Conservation (phyloP, 169 alveolate species). For the Plasmodium inui region DNA sequence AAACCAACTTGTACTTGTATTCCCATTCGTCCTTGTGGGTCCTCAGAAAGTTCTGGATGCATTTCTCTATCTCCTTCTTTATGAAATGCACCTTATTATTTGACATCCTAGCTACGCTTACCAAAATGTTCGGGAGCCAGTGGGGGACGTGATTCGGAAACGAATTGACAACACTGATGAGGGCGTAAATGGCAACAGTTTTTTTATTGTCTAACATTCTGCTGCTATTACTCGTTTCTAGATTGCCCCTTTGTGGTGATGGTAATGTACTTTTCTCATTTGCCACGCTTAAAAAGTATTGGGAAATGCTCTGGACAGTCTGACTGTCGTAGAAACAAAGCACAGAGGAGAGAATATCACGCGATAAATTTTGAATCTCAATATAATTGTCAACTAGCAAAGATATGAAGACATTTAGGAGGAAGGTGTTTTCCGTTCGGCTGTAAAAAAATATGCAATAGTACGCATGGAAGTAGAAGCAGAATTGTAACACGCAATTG, state of each 20-base stretch:
- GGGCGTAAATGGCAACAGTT: conserved; percentile 54
- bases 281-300: conserved; percentile 23
- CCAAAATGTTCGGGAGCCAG: conserved; percentile 86
- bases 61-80: conserved; percentile 83
- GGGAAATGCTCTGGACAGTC: conserved; percentile 15
- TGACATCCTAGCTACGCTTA: conserved; percentile 80
- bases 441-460: conserved; percentile 44
- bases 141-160: conserved; percentile 82
- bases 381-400: conserved; percentile 50
- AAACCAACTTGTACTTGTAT: conserved; percentile 76
- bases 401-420: conserved; percentile 65
- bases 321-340: conserved; percentile 49
- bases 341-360: conserved; percentile 51
- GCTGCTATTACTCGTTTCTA: neutral
- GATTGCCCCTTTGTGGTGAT: neutral
- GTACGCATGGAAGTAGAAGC: conserved; percentile 54
- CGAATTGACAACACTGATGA: conserved; percentile 70
- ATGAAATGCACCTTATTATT: conserved; percentile 55
- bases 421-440: conserved; percentile 36
- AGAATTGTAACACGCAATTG: conserved; percentile 47
- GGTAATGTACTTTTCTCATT: conserved; percentile 23
- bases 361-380: conserved; percentile 68
- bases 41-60: conserved; percentile 84
- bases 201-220: conserved; percentile 45
- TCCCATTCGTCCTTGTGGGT: conserved; percentile 89